A percentile compares a stretch with the other conserved stretches of the same genome.
Conservation (phyloP, 2,329 filamentous ascomycete genomes). For the Thielaviopsis punctulata region DNA sequence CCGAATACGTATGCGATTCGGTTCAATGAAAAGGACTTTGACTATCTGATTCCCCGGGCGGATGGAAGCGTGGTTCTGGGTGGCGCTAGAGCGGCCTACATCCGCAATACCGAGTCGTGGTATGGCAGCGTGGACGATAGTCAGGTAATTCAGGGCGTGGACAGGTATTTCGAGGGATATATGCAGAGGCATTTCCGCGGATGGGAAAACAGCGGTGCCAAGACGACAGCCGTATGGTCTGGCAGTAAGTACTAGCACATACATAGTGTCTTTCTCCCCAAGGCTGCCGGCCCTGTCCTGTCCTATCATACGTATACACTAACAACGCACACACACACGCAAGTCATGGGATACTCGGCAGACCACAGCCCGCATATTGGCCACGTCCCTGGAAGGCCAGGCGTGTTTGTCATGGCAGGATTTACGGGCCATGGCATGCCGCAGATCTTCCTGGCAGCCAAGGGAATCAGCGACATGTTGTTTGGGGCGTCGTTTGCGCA, state of each 20-base stretch:
- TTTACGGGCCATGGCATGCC: constrained; percentile 37
- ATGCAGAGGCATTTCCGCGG: constrained; percentile 31
- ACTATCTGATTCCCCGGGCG: constrained; percentile 15
- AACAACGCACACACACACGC: not conserved
- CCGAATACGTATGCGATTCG: constrained; percentile 13
- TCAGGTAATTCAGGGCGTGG: constrained; percentile 23
- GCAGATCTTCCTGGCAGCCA: constrained; percentile 24
- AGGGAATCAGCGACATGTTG: constrained; percentile 26
- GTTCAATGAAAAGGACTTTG: constrained; percentile 15
- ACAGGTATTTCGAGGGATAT: constrained; percentile 28
- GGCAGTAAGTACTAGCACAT: constrained; percentile 12
- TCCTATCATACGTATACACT: not conserved
- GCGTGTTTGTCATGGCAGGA: constrained; percentile 28
- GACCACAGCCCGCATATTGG: constrained; percentile 29
- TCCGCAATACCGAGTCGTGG: constrained; percentile 22
- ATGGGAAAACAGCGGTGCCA: constrained; percentile 27
- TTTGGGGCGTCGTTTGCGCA: constrained; percentile 17
- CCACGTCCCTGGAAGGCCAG: constrained; percentile 21
- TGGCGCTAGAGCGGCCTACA: constrained; percentile 17
- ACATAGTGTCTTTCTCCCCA: not conserved
- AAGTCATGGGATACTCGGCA: constrained; percentile 26
- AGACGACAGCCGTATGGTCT: constrained; percentile 19
- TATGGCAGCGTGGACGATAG: constrained; percentile 29
- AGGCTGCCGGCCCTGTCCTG: not conserved
- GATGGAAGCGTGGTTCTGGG: constrained; percentile 14